Evolutionary conservation across 805 yeast genomes (phyloP).

Genomic region (Candida patagonica): DNA sequence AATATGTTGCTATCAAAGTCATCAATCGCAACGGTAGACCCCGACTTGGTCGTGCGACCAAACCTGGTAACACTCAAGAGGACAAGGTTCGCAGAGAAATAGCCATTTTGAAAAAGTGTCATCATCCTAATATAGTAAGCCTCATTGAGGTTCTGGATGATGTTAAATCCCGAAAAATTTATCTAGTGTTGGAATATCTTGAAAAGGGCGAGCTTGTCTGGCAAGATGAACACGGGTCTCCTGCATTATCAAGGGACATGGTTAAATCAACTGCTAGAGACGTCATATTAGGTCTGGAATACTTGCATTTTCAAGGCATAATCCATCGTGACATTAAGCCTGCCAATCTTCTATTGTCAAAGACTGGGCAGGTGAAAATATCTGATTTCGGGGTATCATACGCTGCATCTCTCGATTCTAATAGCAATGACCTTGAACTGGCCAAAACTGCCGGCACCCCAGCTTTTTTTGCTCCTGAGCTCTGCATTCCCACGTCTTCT

Average conservation of each 20-base stretch:
- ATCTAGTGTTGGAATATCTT: slow-evolving; percentile 80
- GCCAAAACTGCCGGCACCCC: slow-evolving; percentile 98
- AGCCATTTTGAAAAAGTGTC: slow-evolving; percentile 84
- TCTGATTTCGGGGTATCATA: slow-evolving; percentile 96
- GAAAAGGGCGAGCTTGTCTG: slow-evolving; percentile 87
- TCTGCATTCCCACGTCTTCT: slow-evolving; percentile 17
- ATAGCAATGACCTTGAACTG: slow-evolving; percentile 64
- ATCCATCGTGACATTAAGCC: slow-evolving; percentile 96
- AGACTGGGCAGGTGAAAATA: slow-evolving; percentile 71
- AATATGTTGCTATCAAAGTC: slow-evolving; percentile 83
- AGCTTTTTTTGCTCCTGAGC: slow-evolving; percentile 90
- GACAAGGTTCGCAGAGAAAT: slow-evolving; percentile 77
- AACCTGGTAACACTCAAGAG: slow-evolving; percentile 44
- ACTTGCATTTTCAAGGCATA: slow-evolving; percentile 80
- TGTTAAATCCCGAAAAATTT: slow-evolving; percentile 69
- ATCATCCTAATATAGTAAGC: slow-evolving; percentile 85
- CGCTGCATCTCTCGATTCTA: slow-evolving; percentile 40
- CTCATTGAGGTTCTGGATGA: slow-evolving; percentile 86
- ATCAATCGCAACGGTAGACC: slow-evolving; percentile 66
- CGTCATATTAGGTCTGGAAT: slow-evolving; percentile 80
- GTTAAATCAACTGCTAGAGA: slow-evolving; percentile 71
- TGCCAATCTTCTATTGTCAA: slow-evolving; percentile 69
- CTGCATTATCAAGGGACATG: slow-evolving; percentile 57
- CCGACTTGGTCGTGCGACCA: slow-evolving; percentile 34
- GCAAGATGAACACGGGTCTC: slow-evolving; percentile 50